phyloP scores from a whole-genome alignment of 768 basidiomycete genomes.

The Tulasnella sp. region DNA sequence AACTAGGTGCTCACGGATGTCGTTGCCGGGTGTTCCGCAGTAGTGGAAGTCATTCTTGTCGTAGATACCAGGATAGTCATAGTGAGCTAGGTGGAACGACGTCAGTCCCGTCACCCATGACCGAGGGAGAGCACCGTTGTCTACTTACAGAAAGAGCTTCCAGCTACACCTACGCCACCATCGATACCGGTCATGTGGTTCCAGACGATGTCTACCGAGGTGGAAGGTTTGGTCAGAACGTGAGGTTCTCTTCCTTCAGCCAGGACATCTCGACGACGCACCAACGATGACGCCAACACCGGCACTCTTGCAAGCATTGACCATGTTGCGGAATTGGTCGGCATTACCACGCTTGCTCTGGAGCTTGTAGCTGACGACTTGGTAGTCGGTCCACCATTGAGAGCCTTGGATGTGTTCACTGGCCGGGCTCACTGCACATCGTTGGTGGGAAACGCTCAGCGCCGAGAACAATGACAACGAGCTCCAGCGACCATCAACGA shows the following conservation, averaged over 20 bases:
- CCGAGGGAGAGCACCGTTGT: neutral
- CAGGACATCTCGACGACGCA: neutral
- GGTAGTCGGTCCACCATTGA: constrained; percentile 33
- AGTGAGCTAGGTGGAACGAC: constrained; percentile 22
- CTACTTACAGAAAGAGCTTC: constrained; percentile 20
- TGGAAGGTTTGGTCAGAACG: neutral
- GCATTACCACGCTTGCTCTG: constrained; percentile 31
- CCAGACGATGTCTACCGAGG: constrained; percentile 24
- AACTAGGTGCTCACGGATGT: constrained; percentile 13
- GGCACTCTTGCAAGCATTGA: constrained; percentile 30
- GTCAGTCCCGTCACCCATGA: neutral
- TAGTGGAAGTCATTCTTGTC: constrained; percentile 31
- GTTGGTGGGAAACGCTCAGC: neutral
- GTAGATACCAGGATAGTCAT: constrained; percentile 34
- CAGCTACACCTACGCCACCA: constrained; percentile 31
- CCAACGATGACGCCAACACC: constrained; percentile 29
- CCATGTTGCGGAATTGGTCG: constrained; percentile 29
- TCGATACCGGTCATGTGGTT: constrained; percentile 36
- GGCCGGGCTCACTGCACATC: constrained; percentile 28
- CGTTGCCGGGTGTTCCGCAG: constrained; percentile 13
- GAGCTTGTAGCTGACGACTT: constrained; percentile 30
- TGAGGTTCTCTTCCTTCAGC: neutral
- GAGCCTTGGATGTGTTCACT: constrained; percentile 25
- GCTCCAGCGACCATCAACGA: neutral
- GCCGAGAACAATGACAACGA: neutral